These are phyloP conservation scores for Zychaea mexicana DNA, from an alignment of 371 early-diverging fungal genomes.

Conservation along the genomic window DNA sequence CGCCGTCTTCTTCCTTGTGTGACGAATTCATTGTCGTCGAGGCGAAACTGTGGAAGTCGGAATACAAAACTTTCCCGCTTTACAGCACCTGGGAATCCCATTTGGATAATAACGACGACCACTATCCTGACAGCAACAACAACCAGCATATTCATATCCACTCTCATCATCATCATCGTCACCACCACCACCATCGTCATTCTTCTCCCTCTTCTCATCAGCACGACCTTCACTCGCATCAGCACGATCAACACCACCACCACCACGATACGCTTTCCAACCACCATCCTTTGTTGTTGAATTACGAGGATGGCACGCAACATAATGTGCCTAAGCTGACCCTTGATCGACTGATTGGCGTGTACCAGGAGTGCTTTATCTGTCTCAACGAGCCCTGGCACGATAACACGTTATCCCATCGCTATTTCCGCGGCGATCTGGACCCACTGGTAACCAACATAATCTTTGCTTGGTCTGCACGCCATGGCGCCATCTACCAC, in stretches of 20 bases:
- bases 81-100: slow-evolving; percentile 47
- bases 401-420: slow-evolving; percentile 8
- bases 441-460: slow-evolving; percentile 37
- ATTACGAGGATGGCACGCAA: not conserved
- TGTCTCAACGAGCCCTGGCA: slow-evolving; percentile 22
- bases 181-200: not conserved
- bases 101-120: too few species aligned
- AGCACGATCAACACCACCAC: too few species aligned
- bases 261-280: too few species aligned
- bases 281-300: not conserved
- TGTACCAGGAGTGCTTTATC: slow-evolving; percentile 25
- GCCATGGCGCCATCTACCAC: slow-evolving; percentile 51
- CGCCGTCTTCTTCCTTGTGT: not conserved
- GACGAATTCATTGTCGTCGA: not conserved
- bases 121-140: not conserved
- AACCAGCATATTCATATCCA: too few species aligned
- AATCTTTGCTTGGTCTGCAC: slow-evolving; percentile 46
- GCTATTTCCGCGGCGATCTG: not conserved
- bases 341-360: slow-evolving; percentile 19
- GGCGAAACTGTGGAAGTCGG: slow-evolving; percentile 19
- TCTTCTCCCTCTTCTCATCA: not conserved
- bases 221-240: not conserved
- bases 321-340: not conserved
- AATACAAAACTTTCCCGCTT: slow-evolving; percentile 38
- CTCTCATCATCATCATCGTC: not conserved